phyloP scores from a whole-genome alignment of 1,139 yeast genomes.

The Candida dubliniensis region DNA sequence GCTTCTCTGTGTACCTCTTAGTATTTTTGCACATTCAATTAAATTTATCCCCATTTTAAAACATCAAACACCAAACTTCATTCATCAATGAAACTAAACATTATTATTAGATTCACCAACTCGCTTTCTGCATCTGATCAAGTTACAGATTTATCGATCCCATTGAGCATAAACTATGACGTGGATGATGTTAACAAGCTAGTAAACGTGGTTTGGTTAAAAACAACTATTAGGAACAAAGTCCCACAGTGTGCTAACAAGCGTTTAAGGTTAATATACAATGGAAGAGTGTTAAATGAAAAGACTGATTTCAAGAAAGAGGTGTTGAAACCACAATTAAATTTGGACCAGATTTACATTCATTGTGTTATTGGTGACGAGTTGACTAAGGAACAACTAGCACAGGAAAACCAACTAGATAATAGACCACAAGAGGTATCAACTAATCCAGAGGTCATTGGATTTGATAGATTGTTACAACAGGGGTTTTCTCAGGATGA shows the following conservation, averaged over 20 bases:
- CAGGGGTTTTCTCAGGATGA: conserved; percentile 85
- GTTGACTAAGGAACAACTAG: conserved; percentile 57
- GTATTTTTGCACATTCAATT: no score
- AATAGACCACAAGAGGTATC: conserved; percentile 49
- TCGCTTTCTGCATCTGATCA: conserved; percentile 23
- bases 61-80: neutral
- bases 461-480: conserved; percentile 78
- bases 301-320: conserved; percentile 56
- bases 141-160: conserved; percentile 31
- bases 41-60: neutral
- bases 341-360: conserved; percentile 46
- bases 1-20: no score
- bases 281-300: conserved; percentile 69
- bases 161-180: conserved; percentile 30
- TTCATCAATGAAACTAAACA: conserved; percentile 17
- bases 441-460: conserved; percentile 70
- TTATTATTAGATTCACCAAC: conserved; percentile 36
- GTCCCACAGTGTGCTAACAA: conserved; percentile 34
- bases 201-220: conserved; percentile 30
- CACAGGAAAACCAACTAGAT: conserved; percentile 63
- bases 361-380: conserved; percentile 84
- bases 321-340: conserved; percentile 34
- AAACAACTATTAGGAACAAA: conserved; percentile 27
- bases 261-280: conserved; percentile 69
- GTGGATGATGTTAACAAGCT: conserved; percentile 34